These are phyloP conservation scores for Paralagenidium karlingii DNA, from an alignment of 352 stramenopile genomes.

Conservation along the genomic window DNA sequence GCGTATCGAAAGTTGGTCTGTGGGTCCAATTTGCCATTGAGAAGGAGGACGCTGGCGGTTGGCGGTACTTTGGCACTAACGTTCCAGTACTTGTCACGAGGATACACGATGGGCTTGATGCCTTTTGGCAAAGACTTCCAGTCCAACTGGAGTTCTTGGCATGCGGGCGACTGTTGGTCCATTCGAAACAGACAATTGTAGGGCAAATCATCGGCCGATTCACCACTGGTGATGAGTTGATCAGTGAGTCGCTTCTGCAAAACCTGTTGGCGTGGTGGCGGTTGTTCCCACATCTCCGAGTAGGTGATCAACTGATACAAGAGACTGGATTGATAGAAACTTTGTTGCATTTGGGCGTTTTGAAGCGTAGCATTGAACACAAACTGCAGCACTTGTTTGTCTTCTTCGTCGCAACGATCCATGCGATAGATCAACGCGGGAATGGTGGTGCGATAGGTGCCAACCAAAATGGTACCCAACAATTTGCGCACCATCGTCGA, in stretches of 20 bases:
- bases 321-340: too few species aligned
- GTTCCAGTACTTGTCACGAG: background rate
- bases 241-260: too few species aligned
- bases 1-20: constrained; percentile 9
- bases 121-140: constrained; percentile 1
- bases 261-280: too few species aligned
- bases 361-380: constrained; percentile 11
- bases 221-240: too few species aligned
- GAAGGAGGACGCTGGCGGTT: constrained; percentile 31
- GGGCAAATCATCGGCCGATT: too few species aligned
- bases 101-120: background rate
- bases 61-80: constrained; percentile 8
- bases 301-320: too few species aligned
- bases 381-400: constrained; percentile 11
- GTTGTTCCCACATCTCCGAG: too few species aligned
- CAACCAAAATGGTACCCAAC: constrained; percentile 12
- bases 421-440: constrained; percentile 20
- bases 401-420: constrained; percentile 13
- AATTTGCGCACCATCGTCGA: constrained; percentile 12
- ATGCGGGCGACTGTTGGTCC: too few species aligned
- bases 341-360: background rate
- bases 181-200: too few species aligned
- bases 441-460: constrained; percentile 13
- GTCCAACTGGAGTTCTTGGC: too few species aligned
- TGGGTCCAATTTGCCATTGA: constrained; percentile 30